Evolutionary conservation across 2,329 filamentous ascomycete genomes (phyloP).

Genomic region (Diplodia seriata): DNA sequence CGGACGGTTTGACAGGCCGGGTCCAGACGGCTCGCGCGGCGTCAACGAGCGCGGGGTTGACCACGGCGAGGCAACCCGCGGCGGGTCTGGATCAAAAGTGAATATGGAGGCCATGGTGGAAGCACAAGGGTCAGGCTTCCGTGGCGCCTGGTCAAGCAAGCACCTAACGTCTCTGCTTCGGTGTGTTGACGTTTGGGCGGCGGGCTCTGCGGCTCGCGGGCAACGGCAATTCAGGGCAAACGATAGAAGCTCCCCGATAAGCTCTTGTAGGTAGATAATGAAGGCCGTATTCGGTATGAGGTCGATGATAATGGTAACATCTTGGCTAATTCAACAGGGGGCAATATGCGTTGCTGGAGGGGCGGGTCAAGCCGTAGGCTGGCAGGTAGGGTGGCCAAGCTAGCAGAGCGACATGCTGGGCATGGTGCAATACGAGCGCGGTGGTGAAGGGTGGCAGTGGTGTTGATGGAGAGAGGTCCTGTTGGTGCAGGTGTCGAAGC

Average conservation of each 20-base stretch:
- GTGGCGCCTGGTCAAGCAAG: neutral
- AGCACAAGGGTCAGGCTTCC: neutral
- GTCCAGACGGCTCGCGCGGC: conserved; percentile 23
- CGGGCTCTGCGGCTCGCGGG: neutral
- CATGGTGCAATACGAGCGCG: conserved; percentile 1
- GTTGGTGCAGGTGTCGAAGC: neutral
- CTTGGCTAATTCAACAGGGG: conserved; percentile 45
- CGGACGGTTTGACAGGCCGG: conserved; percentile 4
- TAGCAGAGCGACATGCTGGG: conserved; percentile 21
- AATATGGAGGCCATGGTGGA: conserved; percentile 87
- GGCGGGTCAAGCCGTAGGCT: neutral
- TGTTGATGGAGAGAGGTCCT: conserved; percentile 11
- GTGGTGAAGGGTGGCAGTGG: neutral
- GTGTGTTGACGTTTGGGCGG: neutral
- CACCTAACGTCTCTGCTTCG: neutral
- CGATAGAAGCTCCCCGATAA: neutral
- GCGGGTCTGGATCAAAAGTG: conserved; percentile 88
- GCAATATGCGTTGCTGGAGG: conserved; percentile 15
- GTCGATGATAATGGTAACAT: conserved; percentile 59
- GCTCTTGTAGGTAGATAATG: conserved; percentile 12
- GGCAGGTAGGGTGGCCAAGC: neutral
- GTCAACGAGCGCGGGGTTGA: conserved; percentile 60
- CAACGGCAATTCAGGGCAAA: neutral
- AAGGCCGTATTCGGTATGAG: conserved; percentile 52
- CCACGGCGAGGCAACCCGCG: conserved; percentile 91